Conservation (phyloP, 192 early-diverging fungal genomes). For the Gaertneriomyces sp. region DNA sequence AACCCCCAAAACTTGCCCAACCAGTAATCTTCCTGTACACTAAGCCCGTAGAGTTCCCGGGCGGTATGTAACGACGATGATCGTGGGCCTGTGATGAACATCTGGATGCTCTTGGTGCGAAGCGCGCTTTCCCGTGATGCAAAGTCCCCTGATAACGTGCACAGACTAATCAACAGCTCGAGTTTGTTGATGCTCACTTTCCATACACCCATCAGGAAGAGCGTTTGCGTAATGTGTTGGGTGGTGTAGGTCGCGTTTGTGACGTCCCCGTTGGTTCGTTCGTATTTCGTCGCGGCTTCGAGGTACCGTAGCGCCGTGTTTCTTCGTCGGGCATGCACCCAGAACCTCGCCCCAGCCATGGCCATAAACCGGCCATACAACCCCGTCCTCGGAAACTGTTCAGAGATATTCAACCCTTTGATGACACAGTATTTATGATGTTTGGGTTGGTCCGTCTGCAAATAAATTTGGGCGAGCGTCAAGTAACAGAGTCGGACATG, state of each 20-base stretch:
- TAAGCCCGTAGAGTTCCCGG: no score
- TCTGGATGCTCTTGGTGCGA: no score
- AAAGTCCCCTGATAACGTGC: no score
- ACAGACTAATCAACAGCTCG: constrained; percentile 28
- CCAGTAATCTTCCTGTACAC: no score
- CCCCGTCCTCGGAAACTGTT: constrained; percentile 37
- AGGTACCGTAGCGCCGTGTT: constrained; percentile 19
- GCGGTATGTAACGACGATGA: no score
- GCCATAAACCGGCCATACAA: constrained; percentile 40
- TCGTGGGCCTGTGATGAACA: no score
- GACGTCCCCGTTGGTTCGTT: constrained; percentile 26
- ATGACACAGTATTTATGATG: constrained; percentile 31
- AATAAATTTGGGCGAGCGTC: constrained; percentile 35
- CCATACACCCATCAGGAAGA: constrained; percentile 45
- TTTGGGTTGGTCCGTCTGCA: constrained; percentile 7
- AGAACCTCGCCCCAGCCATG: constrained; percentile 25
- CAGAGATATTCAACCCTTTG: constrained; percentile 40
- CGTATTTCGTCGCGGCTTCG: constrained; percentile 35
- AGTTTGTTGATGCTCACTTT: constrained; percentile 24
- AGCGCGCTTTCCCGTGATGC: no score
- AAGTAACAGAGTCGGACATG: constrained; percentile 28
- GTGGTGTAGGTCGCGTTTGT: constrained; percentile 26
- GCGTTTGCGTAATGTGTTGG: constrained; percentile 10
- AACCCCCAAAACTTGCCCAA: no score
- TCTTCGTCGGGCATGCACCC: constrained; percentile 19